phyloP scores from a whole-genome alignment of 306 rosid species.

The Lathyrus sativus region DNA sequence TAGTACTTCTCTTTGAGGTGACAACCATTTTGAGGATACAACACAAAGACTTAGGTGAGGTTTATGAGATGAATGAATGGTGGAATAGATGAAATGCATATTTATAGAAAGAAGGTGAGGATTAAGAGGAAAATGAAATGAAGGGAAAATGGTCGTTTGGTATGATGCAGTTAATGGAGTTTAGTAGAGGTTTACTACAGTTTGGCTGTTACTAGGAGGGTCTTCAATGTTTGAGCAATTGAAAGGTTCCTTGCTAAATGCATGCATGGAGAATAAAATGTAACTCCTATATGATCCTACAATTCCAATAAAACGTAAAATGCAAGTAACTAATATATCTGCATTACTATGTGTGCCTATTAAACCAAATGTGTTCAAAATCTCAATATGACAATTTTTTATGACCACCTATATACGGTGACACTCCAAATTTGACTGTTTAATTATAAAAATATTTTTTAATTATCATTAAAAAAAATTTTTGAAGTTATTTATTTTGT shows the following conservation, averaged over 20 bases:
- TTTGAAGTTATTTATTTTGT: too few species aligned
- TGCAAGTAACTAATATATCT: too few species aligned
- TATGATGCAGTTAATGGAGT: background rate
- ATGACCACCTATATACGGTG: too few species aligned
- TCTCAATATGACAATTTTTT: too few species aligned
- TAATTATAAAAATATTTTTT: too few species aligned
- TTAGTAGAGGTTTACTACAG: background rate
- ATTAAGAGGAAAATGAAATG: background rate
- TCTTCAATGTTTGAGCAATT: constrained; percentile 8
- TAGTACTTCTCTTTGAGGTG: background rate
- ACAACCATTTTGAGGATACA: background rate
- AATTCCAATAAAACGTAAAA: too few species aligned
- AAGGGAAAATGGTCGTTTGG: constrained; percentile 28
- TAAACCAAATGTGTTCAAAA: too few species aligned
- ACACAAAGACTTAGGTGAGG: background rate
- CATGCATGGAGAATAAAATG: background rate
- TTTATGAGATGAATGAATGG: background rate
- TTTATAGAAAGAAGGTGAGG: constrained; percentile 9
- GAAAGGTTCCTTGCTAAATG: constrained; percentile 7
- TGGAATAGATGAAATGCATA: background rate
- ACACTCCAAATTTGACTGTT: too few species aligned
- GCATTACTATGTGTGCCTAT: too few species aligned
- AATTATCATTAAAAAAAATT: too few species aligned
- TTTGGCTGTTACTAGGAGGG: background rate
- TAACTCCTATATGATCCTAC: too few species aligned